A percentile compares a stretch with the other conserved stretches of the same genome.
These are phyloP conservation scores for Cordyceps militaris DNA, from an alignment of 2,329 filamentous ascomycete genomes.

Conservation along the genomic window DNA sequence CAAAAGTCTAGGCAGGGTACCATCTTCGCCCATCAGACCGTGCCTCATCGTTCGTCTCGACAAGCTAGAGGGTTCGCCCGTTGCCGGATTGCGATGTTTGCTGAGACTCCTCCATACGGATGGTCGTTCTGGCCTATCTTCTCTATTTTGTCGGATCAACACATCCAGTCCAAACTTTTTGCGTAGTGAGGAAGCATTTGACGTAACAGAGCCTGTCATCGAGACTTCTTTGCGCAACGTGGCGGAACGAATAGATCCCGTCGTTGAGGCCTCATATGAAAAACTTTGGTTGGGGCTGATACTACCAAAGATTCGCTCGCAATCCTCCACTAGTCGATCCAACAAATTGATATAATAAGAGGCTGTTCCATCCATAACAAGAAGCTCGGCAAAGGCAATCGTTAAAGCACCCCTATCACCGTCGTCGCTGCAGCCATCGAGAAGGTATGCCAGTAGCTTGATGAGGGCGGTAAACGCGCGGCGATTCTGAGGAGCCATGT, in stretches of 20 bases:
- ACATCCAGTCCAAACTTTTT: conserved; percentile 77
- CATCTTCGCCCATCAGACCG: conserved; percentile 69
- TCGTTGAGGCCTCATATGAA: conserved; percentile 34
- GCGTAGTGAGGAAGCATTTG: conserved; percentile 78
- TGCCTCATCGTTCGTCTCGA: conserved; percentile 61
- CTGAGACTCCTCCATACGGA: conserved; percentile 85
- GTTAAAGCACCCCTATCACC: conserved; percentile 84
- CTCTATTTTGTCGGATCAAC: conserved; percentile 72
- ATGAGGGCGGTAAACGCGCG: conserved; percentile 78
- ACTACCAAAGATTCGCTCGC: conserved; percentile 79
- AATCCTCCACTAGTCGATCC: conserved; percentile 83
- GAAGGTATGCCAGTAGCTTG: conserved; percentile 76
- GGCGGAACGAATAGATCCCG: conserved; percentile 54
- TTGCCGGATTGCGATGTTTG: conserved; percentile 61
- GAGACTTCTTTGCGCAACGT: conserved; percentile 46
- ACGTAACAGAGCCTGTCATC: conserved; percentile 68
- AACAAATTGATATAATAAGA: conserved; percentile 82
- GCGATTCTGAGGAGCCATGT: conserved; percentile 62
- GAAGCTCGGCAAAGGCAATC: conserved; percentile 77
- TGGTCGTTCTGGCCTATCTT: conserved; percentile 59
- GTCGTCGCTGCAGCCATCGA: conserved; percentile 87
- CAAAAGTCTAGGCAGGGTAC: conserved; percentile 39
- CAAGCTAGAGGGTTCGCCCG: conserved; percentile 54
- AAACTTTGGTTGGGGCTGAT: conserved; percentile 35
- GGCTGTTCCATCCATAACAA: conserved; percentile 70